A percentile compares a stretch with the other conserved stretches of the same genome.
Evolutionary conservation across 1,284 basidiomycete species (phyloP).

Genomic region (Papiliotrema fonsecae): DNA sequence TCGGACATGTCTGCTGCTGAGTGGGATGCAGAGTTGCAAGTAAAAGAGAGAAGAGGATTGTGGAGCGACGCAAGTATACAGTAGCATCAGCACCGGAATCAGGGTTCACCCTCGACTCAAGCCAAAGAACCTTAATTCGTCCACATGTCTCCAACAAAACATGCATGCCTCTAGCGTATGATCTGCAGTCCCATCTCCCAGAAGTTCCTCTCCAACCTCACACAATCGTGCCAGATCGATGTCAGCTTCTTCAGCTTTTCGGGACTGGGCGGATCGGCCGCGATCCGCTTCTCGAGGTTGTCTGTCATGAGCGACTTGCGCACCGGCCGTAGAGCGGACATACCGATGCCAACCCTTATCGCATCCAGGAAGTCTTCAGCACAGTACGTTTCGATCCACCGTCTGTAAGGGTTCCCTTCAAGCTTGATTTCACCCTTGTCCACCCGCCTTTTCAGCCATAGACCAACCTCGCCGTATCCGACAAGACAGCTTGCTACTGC

Average conservation of each 20-base stretch:
- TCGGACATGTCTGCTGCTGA: too few relatives aligned
- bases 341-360: conserved; percentile 66
- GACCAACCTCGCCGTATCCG: conserved; percentile 91
- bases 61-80: too few relatives aligned
- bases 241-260: conserved; percentile 63
- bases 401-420: conserved; percentile 64
- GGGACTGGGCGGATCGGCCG: conserved; percentile 61
- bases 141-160: not conserved
- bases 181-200: conserved; percentile 61
- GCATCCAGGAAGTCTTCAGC: conserved; percentile 66
- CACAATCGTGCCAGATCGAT: conserved; percentile 71
- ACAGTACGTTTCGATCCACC: conserved; percentile 80
- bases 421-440: conserved; percentile 54
- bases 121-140: too few relatives aligned
- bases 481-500: conserved; percentile 80
- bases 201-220: conserved; percentile 75
- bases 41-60: too few relatives aligned
- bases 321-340: conserved; percentile 21
- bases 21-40: too few relatives aligned
- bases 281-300: conserved; percentile 59
- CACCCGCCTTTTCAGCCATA: conserved; percentile 65
- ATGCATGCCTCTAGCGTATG: not conserved
- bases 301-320: conserved; percentile 46
- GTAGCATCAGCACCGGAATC: too few relatives aligned
- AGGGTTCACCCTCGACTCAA: not conserved